Evolutionary conservation across 1,284 basidiomycete species (phyloP), one percentile per base, ranked within the genome.

Genomic region (Ustilago shanxiensis): DNA sequence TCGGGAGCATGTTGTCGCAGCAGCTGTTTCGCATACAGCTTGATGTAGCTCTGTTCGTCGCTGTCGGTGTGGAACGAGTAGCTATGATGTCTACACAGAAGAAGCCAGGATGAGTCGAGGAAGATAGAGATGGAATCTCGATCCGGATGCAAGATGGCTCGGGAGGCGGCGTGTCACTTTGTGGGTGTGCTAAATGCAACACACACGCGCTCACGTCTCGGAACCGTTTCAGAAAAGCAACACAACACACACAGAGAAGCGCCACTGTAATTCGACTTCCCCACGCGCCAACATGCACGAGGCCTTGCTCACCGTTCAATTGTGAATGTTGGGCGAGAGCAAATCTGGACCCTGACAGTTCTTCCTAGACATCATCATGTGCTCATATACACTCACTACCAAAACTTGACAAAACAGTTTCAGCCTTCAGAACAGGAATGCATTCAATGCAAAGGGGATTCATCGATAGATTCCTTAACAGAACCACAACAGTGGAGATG

Each of bases 121-220:
- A n/a, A n/a, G n/a, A n/a, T n/a, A n/a, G n/a, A n/a, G n/a, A n/a
- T n/a, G n/a, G n/a, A n/a, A n/a, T n/a, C n/a, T n/a, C n/a, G n/a
- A n/a, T n/a, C n/a, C 9, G 11, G 14, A 41, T 26, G 35, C 20
- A 39, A 39, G 24, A 20, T 44, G 41, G 41, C 41, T 20, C 41
- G 41, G 18, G 41, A 44, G 41, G 8, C n/a, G 41, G 41, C 41
- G 54, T 56, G 54, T 56, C 39, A 56, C 54, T 56, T 56, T 31
- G 29, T 33, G 6, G 31, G 31, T 6, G 11, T 33, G n/a, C n/a
- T 16, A 49, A 49, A 47, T 47, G 26, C 7, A n/a, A 28, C 9
- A 49, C 47, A 18, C 47, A 24, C 26, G 22, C 11, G 31, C 11
- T 33, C 5, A 33, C 18, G 18, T 53, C 51, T 53, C 51, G 51